phyloP scores from a whole-genome alignment of 1,139 yeast genomes.

The Yarrowia galli region DNA sequence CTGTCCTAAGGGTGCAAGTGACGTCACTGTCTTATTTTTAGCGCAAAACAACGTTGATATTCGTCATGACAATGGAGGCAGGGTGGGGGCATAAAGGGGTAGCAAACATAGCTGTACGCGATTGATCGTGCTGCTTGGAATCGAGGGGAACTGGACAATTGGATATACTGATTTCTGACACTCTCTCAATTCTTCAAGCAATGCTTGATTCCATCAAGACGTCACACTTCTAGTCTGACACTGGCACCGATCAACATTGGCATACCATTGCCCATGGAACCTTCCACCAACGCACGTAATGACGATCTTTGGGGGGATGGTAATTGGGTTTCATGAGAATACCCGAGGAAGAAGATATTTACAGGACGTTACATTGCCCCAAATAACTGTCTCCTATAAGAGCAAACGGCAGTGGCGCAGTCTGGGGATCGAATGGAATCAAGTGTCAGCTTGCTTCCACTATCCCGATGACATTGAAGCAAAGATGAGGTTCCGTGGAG shows the following conservation, averaged over 20 bases:
- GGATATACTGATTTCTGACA: no score
- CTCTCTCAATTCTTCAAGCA: no score
- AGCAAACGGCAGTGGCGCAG: not conserved
- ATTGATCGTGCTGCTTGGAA: no score
- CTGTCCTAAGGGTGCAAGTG: not conserved
- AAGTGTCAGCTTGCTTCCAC: not conserved
- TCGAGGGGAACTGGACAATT: no score
- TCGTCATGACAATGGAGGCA: not conserved
- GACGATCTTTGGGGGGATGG: not conserved
- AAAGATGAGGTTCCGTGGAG: no score
- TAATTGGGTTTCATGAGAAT: not conserved
- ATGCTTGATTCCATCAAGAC: no score
- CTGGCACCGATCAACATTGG: no score
- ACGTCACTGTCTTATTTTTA: slow-evolving; percentile 11
- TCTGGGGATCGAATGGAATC: not conserved
- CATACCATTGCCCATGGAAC: not conserved
- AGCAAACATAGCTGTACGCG: not conserved
- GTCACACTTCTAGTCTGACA: no score
- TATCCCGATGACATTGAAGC: no score
- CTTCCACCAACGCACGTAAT: slow-evolving; percentile 2
- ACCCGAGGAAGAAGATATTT: not conserved
- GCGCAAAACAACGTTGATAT: not conserved
- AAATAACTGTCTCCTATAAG: not conserved
- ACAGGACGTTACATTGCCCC: not conserved
- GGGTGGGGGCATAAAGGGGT: slow-evolving; percentile 1